Base-by-base conservation (phyloP, 805 yeast genomes). In the Ogataea trehaloabstinens region DNA sequence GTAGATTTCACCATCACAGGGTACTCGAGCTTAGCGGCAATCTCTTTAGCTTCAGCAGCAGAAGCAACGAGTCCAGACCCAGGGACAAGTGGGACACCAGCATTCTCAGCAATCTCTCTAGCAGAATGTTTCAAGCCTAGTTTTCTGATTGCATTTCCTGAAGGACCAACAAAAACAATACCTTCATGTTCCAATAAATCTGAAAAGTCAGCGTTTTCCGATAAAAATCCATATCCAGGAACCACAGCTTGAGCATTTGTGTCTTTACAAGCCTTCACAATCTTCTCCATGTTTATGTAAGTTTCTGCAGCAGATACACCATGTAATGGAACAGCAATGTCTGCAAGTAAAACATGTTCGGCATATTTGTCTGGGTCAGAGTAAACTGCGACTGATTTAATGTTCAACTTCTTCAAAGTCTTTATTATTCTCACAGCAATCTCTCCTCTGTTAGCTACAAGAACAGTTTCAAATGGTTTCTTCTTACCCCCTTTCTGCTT, bases 1-100 rank as follows among this genome's bases (percentile, higher is more conserved):
- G 99, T 93, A 19, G 95, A 85, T 65, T 91, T 91, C 35, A 93
- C 86, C 98, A 91, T 91, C 24, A 91, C 78, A 20, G 98, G 98
- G 54, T 87, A 93, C 41, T 76, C 85, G 35, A 91, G 69, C 52
- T 75, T 67, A 13, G 76, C 80, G 12, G 96, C 98, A 46, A 82
- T 76, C 44, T 67, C 72, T 41, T 71, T 69, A 3, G 98, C 98
- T 53, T 85, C 96, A 8, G 73, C 73, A 10, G 90, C 73, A 45
- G 77, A 67, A 2, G 75, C 67, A 25, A 91, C 80, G 49, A 93
- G 71, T 6, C 88, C 95, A 12, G 97, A 85, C 35, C 99, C 99
- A n/a, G 99, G 98, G 42, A 90, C 97, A 42, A 93, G 71, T 5
- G 99, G 99, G 35, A 91, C 98, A 31, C 82, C 82, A n/a, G 98